Conservation (phyloP, 1,284 basidiomycete species). For the Ceratobasidium sp. region DNA sequence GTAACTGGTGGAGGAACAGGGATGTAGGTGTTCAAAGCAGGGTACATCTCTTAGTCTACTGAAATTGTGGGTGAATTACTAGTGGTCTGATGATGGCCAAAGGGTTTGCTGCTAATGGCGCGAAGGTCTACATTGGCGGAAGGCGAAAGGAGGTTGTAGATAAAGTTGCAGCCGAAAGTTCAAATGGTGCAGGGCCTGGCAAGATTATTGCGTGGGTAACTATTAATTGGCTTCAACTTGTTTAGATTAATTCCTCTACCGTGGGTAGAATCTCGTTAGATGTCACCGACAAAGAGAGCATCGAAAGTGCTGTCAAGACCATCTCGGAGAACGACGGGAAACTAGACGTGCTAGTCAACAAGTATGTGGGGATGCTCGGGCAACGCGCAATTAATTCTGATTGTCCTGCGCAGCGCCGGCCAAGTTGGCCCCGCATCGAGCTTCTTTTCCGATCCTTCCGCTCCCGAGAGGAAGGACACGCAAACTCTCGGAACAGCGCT, state of each 20-base stretch:
- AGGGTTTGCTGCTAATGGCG: conserved; percentile 81
- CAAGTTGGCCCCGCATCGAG: conserved; percentile 72
- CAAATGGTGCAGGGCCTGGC: conserved; percentile 46
- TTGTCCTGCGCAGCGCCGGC: conserved; percentile 68
- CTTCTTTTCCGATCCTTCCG: conserved; percentile 69
- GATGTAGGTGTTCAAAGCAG: conserved; percentile 60
- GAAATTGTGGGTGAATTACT: conserved; percentile 6
- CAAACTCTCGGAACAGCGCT: conserved; percentile 73
- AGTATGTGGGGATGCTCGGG: conserved; percentile 62
- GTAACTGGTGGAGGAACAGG: conserved; percentile 87
- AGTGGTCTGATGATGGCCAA: conserved; percentile 76
- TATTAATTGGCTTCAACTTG: conserved; percentile 11
- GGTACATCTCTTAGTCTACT: not conserved
- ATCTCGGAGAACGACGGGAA: conserved; percentile 73
- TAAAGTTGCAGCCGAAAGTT: conserved; percentile 59
- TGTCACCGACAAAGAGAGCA: conserved; percentile 76
- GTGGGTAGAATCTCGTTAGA: conserved; percentile 73
- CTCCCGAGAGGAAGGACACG: conserved; percentile 71
- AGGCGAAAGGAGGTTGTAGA: conserved; percentile 74
- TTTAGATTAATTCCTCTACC: not conserved
- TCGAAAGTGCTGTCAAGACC: conserved; percentile 66
- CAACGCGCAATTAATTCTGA: not conserved
- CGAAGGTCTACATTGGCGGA: conserved; percentile 85
- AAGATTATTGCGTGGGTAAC: conserved; percentile 71
- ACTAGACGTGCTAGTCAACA: conserved; percentile 83